A percentile compares a stretch with the other conserved stretches of the same genome.
phyloP scores from a whole-genome alignment of 257 asterid genomes.

The Thymus quinquecostatus region DNA sequence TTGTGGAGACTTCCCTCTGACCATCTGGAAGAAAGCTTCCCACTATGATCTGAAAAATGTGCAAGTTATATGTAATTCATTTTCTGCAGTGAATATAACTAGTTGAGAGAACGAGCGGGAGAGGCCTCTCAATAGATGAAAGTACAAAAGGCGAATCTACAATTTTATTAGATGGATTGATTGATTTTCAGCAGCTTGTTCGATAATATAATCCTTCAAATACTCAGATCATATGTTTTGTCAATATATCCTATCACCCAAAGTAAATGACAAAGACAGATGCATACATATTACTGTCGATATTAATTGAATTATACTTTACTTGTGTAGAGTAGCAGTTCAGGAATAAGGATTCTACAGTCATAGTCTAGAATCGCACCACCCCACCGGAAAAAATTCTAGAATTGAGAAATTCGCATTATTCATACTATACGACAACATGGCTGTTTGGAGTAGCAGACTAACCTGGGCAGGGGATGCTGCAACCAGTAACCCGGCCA shows the following conservation, averaged over 20 bases:
- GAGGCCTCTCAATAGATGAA: no score
- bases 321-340: background rate
- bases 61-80: background rate
- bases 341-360: background rate
- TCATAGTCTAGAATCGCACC: constrained; percentile 1
- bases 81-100: constrained; percentile 1
- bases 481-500: constrained; percentile 61
- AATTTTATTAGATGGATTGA: no score
- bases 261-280: background rate
- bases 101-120: background rate
- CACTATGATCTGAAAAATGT: constrained; percentile 44
- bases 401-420: background rate
- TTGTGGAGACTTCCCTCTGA: constrained; percentile 33
- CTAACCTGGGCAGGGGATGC: constrained; percentile 69
- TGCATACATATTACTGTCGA: background rate
- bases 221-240: no score
- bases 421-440: background rate
- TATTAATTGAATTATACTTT: background rate
- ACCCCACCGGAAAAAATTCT: background rate
- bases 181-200: no score
- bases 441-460: constrained; percentile 13
- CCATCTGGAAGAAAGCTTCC: constrained; percentile 48
- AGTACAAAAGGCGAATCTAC: no score
- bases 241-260: no score
- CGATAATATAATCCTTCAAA: no score